Conservation (phyloP, 2,329 filamentous ascomycete genomes). For the Xylariaceae sp. region DNA sequence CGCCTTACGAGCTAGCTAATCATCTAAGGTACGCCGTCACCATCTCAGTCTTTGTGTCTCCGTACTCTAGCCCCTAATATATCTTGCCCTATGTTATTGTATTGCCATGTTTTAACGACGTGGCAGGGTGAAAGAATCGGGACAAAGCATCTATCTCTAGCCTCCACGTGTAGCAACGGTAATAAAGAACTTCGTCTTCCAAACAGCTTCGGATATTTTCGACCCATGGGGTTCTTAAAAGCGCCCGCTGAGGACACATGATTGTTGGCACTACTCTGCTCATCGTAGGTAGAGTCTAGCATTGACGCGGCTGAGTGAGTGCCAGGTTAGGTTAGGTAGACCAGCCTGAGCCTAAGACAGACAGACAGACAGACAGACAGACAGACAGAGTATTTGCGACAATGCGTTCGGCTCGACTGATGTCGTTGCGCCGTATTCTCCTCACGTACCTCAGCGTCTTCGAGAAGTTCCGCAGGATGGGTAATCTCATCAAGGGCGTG, state of each 20-base stretch:
- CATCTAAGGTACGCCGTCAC: background rate
- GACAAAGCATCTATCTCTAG: background rate
- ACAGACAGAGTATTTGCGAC: background rate
- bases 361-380: background rate
- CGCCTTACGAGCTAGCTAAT: background rate
- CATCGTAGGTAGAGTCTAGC: background rate
- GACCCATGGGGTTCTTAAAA: too few relatives aligned
- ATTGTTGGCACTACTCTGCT: background rate
- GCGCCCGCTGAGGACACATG: background rate
- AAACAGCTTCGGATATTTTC: background rate
- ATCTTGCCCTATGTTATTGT: background rate
- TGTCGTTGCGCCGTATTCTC: constrained; percentile 5
- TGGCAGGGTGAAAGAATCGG: background rate
- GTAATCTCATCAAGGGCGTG: background rate
- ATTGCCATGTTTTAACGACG: background rate
- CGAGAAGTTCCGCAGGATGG: constrained; percentile 5
- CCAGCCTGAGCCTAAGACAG: too few relatives aligned
- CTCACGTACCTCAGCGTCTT: constrained; percentile 10
- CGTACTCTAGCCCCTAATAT: background rate
- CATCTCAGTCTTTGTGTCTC: background rate
- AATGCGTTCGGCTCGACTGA: background rate
- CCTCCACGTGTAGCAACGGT: background rate
- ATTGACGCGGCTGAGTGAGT: background rate
- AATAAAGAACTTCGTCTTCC: background rate
- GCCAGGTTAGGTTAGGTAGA: too few relatives aligned